phyloP scores from a whole-genome alignment of 495 filamentous ascomycete species.

The Talaromyces borbonicus region DNA sequence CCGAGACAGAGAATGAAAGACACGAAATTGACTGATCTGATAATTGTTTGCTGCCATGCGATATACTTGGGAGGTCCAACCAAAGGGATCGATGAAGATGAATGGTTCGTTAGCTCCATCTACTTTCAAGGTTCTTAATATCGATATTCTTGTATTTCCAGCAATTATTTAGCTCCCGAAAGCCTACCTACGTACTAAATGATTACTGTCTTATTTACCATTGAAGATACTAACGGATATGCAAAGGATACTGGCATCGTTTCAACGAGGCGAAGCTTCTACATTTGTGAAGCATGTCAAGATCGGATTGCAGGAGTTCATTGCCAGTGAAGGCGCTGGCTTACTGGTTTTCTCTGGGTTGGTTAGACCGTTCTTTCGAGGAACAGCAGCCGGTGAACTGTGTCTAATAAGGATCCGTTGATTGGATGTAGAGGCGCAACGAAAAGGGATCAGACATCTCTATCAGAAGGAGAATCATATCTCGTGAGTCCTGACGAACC shows the following conservation, averaged over 20 bases:
- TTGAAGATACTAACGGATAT: neutral
- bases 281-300: slow-evolving; percentile 66
- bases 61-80: slow-evolving; percentile 61
- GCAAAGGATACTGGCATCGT: slow-evolving; percentile 47
- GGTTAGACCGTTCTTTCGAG: slow-evolving; percentile 11
- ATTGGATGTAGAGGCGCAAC: slow-evolving; percentile 46
- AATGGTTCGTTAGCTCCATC: slow-evolving; percentile 44
- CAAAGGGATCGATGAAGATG: slow-evolving; percentile 46
- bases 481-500: slow-evolving; percentile 22
- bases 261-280: slow-evolving; percentile 61
- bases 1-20: too few relatives aligned
- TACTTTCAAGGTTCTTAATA: neutral
- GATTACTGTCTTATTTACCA: too few relatives aligned
- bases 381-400: neutral
- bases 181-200: too few relatives aligned
- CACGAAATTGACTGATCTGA: slow-evolving; percentile 33
- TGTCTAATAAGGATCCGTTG: neutral
- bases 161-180: too few relatives aligned
- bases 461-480: slow-evolving; percentile 63
- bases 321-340: slow-evolving; percentile 19
- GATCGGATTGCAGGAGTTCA: slow-evolving; percentile 44
- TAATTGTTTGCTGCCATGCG: slow-evolving; percentile 74
- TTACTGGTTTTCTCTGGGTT: slow-evolving; percentile 65
- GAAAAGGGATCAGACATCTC: slow-evolving; percentile 35
- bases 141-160: too few relatives aligned